These are phyloP conservation scores for Aegle marmelos DNA, from an alignment of 345 rosid genomes.

Conservation along the genomic window DNA sequence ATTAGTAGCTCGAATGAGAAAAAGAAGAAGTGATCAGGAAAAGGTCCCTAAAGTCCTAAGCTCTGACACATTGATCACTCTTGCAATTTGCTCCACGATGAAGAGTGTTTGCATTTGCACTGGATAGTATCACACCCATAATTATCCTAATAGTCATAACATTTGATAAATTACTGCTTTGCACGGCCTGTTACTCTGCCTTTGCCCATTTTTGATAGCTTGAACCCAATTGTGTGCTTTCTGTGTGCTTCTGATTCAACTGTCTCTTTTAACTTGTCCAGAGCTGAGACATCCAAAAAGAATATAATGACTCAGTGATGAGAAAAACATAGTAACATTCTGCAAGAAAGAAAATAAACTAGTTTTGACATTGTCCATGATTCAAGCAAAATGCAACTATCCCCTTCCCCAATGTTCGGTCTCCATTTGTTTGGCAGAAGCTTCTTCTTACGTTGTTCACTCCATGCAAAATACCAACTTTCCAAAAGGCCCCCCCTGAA, in stretches of 20 bases:
- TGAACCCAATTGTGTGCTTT: slow-evolving; percentile 49
- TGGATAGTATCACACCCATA: not conserved
- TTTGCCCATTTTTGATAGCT: slow-evolving; percentile 34
- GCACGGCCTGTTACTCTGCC: slow-evolving; percentile 10
- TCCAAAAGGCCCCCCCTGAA: not conserved
- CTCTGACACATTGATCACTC: not conserved
- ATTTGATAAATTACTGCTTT: slow-evolving; percentile 10
- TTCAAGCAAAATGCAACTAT: not conserved
- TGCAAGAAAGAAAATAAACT: not conserved
- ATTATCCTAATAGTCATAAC: not conserved
- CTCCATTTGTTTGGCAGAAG: not conserved
- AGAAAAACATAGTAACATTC: not conserved
- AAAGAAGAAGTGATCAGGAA: not conserved
- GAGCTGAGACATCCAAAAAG: slow-evolving; percentile 42
- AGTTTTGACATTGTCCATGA: not conserved
- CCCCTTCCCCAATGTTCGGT: not conserved
- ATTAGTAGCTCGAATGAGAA: not conserved
- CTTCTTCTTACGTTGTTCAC: not conserved
- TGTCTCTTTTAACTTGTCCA: slow-evolving; percentile 62
- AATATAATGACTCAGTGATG: not conserved
- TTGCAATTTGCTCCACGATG: not conserved
- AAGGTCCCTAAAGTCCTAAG: not conserved
- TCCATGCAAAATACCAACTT: not conserved
- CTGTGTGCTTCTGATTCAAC: slow-evolving; percentile 65
- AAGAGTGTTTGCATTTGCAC: not conserved